Base-by-base conservation (phyloP, 257 asterid genomes). In the Rauvolfia tetraphylla region DNA sequence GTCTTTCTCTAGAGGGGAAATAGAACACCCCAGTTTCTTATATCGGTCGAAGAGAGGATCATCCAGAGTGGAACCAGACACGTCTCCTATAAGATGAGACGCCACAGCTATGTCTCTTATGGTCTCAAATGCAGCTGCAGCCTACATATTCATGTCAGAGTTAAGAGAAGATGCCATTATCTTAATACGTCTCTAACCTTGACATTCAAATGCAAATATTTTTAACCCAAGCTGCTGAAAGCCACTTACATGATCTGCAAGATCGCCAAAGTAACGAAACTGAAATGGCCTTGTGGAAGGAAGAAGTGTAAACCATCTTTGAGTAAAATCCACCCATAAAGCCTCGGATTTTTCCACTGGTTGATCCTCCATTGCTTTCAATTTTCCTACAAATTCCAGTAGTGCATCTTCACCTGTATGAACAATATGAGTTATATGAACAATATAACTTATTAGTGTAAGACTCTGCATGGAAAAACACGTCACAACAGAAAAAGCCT, bases 41-140 rank as follows among this genome's bases (percentile, higher is more conserved):
- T 95, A 95, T 49, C 88, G 83, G 2, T 95, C 97, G 33, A 83
- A 85, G 0, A 95, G 87, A 51, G 99, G 98, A 75, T 95, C 98
- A 11, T 90, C 96, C 3, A 91, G 68, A 0, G 95, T 89, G 1
- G 87, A 66, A 59, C 90, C 97, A 0, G 96, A 72, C 96, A 95
- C 81, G 58, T 93, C 95, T 9, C 96, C 98, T 57, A 91, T 86
- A 23, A 93, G 85, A 73, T 88, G 95, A 4, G 99, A 93, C 22
- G 99, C 99, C 22, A 71, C 84, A 0, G 84, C 93, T 75, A 93
- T 90, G 69, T 95, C 99, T 62, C 97, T 87, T 33, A 91, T 44
- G 0, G 90, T 88, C 79, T 95, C 99, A 42, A 88, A 81, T 34
- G 84, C 88, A 67, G 98, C 76, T 62, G 88, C 99, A 62, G 78